These are phyloP conservation scores for Tuber indicum DNA, from an alignment of 495 filamentous ascomycete species.

Conservation along the genomic window DNA sequence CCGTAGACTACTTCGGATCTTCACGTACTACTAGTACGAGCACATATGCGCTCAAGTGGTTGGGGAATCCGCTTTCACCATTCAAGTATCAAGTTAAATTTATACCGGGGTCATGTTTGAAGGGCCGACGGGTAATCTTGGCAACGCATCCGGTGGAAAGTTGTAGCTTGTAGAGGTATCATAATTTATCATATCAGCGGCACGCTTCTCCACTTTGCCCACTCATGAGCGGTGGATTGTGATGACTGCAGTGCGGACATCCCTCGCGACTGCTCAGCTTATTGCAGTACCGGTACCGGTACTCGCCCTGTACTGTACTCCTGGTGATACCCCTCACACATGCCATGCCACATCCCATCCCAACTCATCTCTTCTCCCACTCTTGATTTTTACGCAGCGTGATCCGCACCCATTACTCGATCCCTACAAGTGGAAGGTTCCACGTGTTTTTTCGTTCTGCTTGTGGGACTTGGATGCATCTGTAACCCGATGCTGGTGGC, in stretches of 20 bases:
- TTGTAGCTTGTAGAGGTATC: neutral
- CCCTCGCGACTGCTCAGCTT: neutral
- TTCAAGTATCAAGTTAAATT: neutral
- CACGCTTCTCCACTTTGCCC: neutral
- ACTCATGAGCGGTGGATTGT: neutral
- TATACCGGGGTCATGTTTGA: neutral
- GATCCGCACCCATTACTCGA: neutral
- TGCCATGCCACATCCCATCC: neutral
- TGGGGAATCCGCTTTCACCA: neutral
- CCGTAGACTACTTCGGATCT: neutral
- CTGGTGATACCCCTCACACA: neutral
- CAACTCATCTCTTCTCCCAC: neutral
- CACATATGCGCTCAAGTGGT: constrained; percentile 1
- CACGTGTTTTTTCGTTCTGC: neutral
- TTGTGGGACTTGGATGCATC: neutral
- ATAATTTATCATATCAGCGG: neutral
- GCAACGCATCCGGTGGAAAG: neutral
- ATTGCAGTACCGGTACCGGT: neutral
- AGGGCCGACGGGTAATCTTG: neutral
- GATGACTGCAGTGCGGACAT: neutral
- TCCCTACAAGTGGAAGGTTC: neutral
- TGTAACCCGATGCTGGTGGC: neutral
- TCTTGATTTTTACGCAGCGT: neutral
- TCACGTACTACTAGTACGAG: neutral
- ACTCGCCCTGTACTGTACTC: neutral